phyloP scores from a whole-genome alignment of 2,329 filamentous ascomycete species.

The Xylariaceae sp. region DNA sequence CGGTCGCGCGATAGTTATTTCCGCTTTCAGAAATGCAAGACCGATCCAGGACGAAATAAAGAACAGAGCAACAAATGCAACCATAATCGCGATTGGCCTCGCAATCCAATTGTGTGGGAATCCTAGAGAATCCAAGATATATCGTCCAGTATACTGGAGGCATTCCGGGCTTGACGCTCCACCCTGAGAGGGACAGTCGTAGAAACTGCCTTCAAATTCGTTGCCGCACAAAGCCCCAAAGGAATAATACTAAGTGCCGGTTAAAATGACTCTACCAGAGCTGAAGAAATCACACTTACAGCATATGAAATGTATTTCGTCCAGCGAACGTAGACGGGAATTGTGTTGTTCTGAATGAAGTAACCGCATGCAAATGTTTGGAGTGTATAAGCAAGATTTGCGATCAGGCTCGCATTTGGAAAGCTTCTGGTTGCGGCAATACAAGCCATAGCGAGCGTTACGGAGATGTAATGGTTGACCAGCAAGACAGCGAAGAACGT shows the following conservation, averaged over 20 bases:
- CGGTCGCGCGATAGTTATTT: slow-evolving; percentile 67
- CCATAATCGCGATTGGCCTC: slow-evolving; percentile 61
- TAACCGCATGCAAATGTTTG: slow-evolving; percentile 75
- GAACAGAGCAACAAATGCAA: slow-evolving; percentile 63
- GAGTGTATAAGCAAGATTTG: slow-evolving; percentile 69
- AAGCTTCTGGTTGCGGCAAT: slow-evolving; percentile 66
- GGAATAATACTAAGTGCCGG: slow-evolving; percentile 55
- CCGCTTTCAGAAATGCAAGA: slow-evolving; percentile 62
- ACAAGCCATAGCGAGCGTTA: slow-evolving; percentile 68
- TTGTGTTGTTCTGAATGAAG: slow-evolving; percentile 70
- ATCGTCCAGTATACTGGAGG: slow-evolving; percentile 65
- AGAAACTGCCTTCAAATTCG: slow-evolving; percentile 70
- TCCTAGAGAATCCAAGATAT: slow-evolving; percentile 66
- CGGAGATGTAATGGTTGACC: slow-evolving; percentile 69
- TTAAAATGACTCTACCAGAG: slow-evolving; percentile 21
- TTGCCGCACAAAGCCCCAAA: slow-evolving; percentile 71
- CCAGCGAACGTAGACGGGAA: slow-evolving; percentile 77
- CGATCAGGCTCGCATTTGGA: slow-evolving; percentile 67
- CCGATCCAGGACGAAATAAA: slow-evolving; percentile 59
- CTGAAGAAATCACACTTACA: slow-evolving; percentile 35
- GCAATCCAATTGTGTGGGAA: slow-evolving; percentile 67
- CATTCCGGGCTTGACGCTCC: slow-evolving; percentile 64
- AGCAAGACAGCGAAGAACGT: slow-evolving; percentile 68
- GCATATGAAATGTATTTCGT: slow-evolving; percentile 66
- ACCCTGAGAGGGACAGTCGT: slow-evolving; percentile 65